Evolutionary conservation across 768 basidiomycete species (phyloP), one percentile per base, ranked within the genome.

Genomic region (Lenzites betulinus): DNA sequence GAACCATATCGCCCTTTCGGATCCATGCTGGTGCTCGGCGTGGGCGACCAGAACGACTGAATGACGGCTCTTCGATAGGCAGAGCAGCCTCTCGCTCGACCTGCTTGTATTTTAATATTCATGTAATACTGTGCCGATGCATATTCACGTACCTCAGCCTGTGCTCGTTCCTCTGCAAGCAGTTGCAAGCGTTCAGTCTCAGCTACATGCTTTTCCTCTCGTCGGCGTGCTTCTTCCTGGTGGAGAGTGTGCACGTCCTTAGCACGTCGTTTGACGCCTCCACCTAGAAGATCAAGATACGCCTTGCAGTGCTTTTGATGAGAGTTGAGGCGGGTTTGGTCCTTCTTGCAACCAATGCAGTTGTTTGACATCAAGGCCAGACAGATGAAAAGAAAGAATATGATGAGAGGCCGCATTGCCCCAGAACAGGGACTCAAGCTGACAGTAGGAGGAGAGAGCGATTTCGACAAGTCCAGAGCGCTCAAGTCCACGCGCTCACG

Each of bases 1-100:
- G 51, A 3, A 53, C 51, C 51, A 53, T 53, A 23, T 53, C 51
- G 2, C 39, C 38, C 4, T 23, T 2, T 9, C 51, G 38, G 12
- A 28, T n/a, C 51, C 51, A 53, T 16, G 51, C 51, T 12, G 51
- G 51, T 6, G 39, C 51, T 20, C 51, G 51, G 15, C 51, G 38
- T 26, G 23, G 51, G 8, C 51, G 38, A 25, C 51, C 51, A 13
- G 22, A 16, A 2, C 51, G 51, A 42, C 51, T 53, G 23, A 41
- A 42, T 42, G 39, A 26, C 1, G 51, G 51, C 2, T 26, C 15
- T 23, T 53, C 51, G 2, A 42, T 38, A 5, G 51, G 51, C 4
- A 38, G 38, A 23, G 26, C 12, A 16, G 51, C 51, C 39, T 52
- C 11, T 39, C 20, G 20, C 13, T 4, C 7, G 25, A 9, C 9